phyloP scores from a whole-genome alignment of 148 eudicot species.

The Chenopodium quinoa region DNA sequence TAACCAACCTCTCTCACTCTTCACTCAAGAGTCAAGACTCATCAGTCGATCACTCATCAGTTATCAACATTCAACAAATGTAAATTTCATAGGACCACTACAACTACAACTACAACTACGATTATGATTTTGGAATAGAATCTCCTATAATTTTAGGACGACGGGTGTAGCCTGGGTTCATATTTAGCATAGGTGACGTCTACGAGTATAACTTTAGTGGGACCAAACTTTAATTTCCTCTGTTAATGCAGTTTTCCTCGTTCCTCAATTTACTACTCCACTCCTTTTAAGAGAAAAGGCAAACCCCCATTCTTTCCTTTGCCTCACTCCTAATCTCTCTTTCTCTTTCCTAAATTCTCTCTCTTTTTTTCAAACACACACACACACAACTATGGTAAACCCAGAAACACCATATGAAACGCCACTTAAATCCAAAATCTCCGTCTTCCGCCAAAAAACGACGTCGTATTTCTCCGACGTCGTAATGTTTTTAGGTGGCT shows the following conservation, averaged over 20 bases:
- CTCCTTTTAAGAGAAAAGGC: background rate
- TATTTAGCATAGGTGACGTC: too few species aligned
- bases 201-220: background rate
- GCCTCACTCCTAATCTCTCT: background rate
- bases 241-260: background rate
- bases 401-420: conserved; percentile 10
- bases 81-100: too few species aligned
- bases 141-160: too few species aligned
- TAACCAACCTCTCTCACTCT: too few species aligned
- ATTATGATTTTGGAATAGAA: too few species aligned
- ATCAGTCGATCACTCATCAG: too few species aligned
- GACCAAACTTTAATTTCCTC: background rate
- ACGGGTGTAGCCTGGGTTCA: too few species aligned
- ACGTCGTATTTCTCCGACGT: conserved; percentile 34
- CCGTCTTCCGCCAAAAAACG: conserved; percentile 22
- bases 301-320: background rate
- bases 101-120: too few species aligned
- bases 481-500: conserved; percentile 37
- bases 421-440: conserved; percentile 2
- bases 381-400: background rate
- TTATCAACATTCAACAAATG: too few species aligned
- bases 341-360: too few species aligned
- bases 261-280: background rate
- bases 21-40: too few species aligned
- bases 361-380: background rate